Evolutionary conservation across 106 monocot species (phyloP).

Genomic region (Gastrodia elata): DNA sequence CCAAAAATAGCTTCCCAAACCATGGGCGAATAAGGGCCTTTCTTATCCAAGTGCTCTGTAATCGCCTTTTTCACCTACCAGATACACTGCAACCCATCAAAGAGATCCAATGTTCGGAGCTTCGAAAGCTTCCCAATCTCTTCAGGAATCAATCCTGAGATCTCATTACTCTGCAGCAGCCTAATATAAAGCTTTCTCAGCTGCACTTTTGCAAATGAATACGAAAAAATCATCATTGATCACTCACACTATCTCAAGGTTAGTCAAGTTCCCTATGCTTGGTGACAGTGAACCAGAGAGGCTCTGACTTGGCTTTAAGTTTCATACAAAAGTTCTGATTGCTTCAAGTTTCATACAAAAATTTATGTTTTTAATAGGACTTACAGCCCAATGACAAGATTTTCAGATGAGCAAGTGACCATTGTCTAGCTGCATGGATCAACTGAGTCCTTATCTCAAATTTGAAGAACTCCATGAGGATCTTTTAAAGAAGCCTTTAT

Average conservation of each 20-base stretch:
- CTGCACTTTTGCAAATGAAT: not conserved
- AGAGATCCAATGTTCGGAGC: conserved; percentile 31
- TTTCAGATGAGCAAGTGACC: conserved; percentile 37
- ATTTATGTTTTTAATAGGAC: not conserved
- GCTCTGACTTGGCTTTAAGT: conserved; percentile 38
- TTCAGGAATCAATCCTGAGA: conserved; percentile 24
- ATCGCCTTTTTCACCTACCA: conserved; percentile 63
- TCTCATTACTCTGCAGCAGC: conserved; percentile 38
- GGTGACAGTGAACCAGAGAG: conserved; percentile 42
- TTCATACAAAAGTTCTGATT: too few relatives aligned
- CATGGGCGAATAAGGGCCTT: conserved; percentile 62
- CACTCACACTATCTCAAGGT: conserved; percentile 38
- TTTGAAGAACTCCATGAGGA: conserved; percentile 34
- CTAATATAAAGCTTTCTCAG: conserved; percentile 1
- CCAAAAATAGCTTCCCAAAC: conserved; percentile 86
- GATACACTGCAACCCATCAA: too few relatives aligned
- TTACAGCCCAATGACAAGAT: conserved; percentile 44
- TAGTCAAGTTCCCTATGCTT: conserved; percentile 46
- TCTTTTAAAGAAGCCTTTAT: conserved; percentile 32
- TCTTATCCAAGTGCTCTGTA: conserved; percentile 91
- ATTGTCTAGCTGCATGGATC: conserved; percentile 62
- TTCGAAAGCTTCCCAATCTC: conserved; percentile 28
- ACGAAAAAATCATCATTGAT: not conserved
- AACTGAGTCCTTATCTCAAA: conserved; percentile 47
- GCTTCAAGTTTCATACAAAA: not conserved